Percentiles rank a stretch among this genome's conserved stretches.
These are phyloP conservation scores for Lasiosphaeris hirsuta DNA, from an alignment of 495 filamentous ascomycete genomes.

Conservation along the genomic window DNA sequence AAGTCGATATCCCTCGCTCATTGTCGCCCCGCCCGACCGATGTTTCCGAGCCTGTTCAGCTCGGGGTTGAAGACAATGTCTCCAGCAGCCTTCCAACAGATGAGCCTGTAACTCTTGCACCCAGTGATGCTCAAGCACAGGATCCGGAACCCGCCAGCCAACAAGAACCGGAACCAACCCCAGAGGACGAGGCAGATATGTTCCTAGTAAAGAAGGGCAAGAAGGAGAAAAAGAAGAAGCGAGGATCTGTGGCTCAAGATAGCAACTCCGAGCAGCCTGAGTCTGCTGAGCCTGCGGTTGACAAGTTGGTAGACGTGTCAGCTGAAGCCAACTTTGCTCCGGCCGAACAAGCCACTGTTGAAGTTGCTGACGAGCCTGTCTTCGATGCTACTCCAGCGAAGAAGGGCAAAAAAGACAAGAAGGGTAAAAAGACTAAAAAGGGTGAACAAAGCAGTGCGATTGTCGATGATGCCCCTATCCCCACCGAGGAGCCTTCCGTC, in stretches of 20 bases:
- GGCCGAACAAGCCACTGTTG: background rate
- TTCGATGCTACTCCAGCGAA: conserved; percentile 8
- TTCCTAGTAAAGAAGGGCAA: conserved; percentile 26
- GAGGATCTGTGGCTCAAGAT: conserved; percentile 16
- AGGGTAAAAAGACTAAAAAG: conserved; percentile 21
- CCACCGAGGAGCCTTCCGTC: background rate
- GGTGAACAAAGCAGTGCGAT: background rate
- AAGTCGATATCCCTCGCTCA: background rate
- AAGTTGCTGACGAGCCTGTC: conserved; percentile 9
- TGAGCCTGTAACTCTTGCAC: background rate
- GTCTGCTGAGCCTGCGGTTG: background rate
- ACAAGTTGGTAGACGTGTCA: conserved; percentile 16
- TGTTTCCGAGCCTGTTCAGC: background rate
- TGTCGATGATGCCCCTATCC: background rate
- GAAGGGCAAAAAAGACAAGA: conserved; percentile 25
- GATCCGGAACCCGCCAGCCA: background rate
- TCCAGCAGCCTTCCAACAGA: background rate
- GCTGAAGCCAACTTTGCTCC: background rate
- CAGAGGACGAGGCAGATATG: background rate
- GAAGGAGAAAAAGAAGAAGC: conserved; percentile 33
- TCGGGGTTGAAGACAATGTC: background rate
- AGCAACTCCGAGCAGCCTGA: background rate
- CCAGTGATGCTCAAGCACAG: background rate
- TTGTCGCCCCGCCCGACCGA: background rate
- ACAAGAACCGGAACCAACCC: background rate